Evolutionary conservation across 306 rosid genomes (phyloP).

Genomic region (Senna siamea): DNA sequence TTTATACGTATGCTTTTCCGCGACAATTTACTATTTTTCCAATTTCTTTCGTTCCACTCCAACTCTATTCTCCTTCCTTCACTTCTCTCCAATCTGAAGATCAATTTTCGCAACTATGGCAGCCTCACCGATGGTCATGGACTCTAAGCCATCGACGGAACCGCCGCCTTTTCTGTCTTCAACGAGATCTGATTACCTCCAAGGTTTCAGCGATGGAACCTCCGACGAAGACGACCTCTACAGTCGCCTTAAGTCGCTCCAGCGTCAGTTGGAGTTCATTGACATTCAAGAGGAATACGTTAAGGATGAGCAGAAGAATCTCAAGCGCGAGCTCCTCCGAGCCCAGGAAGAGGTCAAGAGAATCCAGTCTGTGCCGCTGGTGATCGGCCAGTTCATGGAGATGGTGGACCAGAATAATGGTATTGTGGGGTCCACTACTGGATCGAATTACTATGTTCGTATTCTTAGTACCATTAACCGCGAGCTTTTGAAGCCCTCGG

Average conservation of each 20-base stretch:
- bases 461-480: slow-evolving; percentile 94
- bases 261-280: slow-evolving; percentile 85
- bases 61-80: neutral
- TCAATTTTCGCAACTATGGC: slow-evolving; percentile 53
- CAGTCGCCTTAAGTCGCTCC: slow-evolving; percentile 73
- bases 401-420: slow-evolving; percentile 97
- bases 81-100: neutral
- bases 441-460: slow-evolving; percentile 93
- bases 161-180: slow-evolving; percentile 71
- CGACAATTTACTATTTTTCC: too few relatives aligned
- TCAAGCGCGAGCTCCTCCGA: slow-evolving; percentile 94
- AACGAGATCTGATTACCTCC: slow-evolving; percentile 59
- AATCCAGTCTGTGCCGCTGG: slow-evolving; percentile 97
- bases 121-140: slow-evolving; percentile 74
- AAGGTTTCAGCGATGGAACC: slow-evolving; percentile 42
- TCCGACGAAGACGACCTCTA: slow-evolving; percentile 87
- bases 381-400: slow-evolving; percentile 98
- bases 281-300: slow-evolving; percentile 96
- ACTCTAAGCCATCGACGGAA: slow-evolving; percentile 66
- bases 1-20: too few relatives aligned
- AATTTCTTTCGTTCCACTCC: neutral
- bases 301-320: slow-evolving; percentile 91
- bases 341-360: slow-evolving; percentile 97
- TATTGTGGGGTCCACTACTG: slow-evolving; percentile 97
- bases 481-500: slow-evolving; percentile 91